Base-by-base conservation (phyloP, 2,329 filamentous ascomycete genomes). In the Aspergillus tubingensis region DNA sequence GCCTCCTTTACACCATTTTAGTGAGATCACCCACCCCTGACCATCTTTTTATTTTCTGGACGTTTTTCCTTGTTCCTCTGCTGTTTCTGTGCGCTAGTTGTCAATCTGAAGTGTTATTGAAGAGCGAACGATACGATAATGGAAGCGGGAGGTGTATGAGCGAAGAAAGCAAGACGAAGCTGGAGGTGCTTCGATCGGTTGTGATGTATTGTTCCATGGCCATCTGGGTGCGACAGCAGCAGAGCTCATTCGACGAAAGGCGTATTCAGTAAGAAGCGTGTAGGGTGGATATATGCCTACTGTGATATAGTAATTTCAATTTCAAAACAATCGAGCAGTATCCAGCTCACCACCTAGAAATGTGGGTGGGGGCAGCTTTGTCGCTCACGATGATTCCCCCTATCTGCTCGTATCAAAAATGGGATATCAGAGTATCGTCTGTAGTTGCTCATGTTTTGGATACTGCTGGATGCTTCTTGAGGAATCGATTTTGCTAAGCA, bases 1-100 rank as follows among this genome's bases (percentile, higher is more conserved):
- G 57, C 56, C 60, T 63, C 62, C 62, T 63, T 55, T 68, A 67
- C 64, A 61, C 32, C 60, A 64, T 68, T 68, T 67, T 68, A 67
- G 67, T 68, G 63, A 67, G 51, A 60, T 63, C 62, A 53, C 67
- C 65, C 62, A 68, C 66, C 61, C 59, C 53, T 61, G 65, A 67
- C 63, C 59, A 64, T 67, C 67, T 60, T 67, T 65, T 63, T 64
- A 57, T 62, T 66, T 65, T 64, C 60, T 62, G 61, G 62, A 63
- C 66, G 63, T 59, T 64, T 65, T 66, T 60, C 57, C 55, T 55
- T 55, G 66, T 59, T 49, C 43, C 53, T 62, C 52, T 49, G 57
- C 56, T 44, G 56, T 58, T 62, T 62, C 58, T 62, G 59, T 62
- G 57, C 61, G 60, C 60, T 67, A 67, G 64, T 66, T 65, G 61